Evolutionary conservation across 345 rosid species (phyloP), one percentile per base, ranked within the genome.

Genomic region (Lepidium africanum): DNA sequence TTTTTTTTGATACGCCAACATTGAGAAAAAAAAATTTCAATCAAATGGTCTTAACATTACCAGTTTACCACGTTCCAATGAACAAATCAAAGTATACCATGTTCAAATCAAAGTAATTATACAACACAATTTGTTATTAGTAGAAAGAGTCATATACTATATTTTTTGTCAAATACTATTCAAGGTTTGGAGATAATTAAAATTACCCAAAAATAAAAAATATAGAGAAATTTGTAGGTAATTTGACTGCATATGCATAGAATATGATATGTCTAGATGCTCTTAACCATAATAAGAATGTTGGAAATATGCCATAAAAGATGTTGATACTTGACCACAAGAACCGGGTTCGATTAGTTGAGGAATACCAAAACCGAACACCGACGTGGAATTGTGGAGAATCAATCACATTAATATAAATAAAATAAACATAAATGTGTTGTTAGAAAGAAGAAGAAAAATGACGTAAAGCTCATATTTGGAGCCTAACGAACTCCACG

Each of bases 401-500:
- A 27, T 5, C 13, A 11, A 10, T 62, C 45, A 48, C 48, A 38
- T n/a, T 14, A 21, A 17, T 32, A 9, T 6, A 48, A 49, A 30
- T 3, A 38, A 37, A 38, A 27, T 27, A 27, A 4, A 25, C 4
- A 25, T 25, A 25, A 2, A 25, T 25, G 27, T 25, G 27, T 21
- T 1, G 3, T 21, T 21, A 21, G 2, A 12, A 23, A 49, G 0
- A 15, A 30, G 10, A 17, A 7, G 3, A 67, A 36, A 21, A 19
- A 46, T 57, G 56, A 42, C 47, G 73, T 37, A 68, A 68, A 68
- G 72, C 40, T 69, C 50, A 59, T 51, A 50, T 9, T 38, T 40
- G 67, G 60, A 70, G 51, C 60, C 25, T 70, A 70, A 70, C 67
- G 74, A 70, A 70, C 74, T 70, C 74, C 67, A 70, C 67, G 74